Evolutionary conservation across 495 filamentous ascomycete genomes (phyloP), one percentile per base, ranked within the genome.

Genomic region (Bacidia rubella): DNA sequence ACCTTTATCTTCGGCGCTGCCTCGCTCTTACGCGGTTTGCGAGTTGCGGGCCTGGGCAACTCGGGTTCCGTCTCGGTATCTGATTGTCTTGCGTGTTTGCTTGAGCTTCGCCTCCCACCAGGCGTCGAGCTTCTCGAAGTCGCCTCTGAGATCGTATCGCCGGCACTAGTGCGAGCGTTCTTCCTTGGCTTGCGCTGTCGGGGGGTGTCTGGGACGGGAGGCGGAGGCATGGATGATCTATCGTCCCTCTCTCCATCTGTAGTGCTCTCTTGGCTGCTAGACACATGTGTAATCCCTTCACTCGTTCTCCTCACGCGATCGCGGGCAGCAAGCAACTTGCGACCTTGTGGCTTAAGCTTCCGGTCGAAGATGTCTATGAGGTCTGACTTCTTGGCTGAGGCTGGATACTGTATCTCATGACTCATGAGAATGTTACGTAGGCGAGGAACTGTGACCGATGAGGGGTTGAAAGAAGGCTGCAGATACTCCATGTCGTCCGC

Each of bases 401-500:
- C 78, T 0, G 89, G 82, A 66, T 95, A 97, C 11, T 79, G 60
- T 53, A 96, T 71, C 63, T 87, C 82, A 68, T 98, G 83, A 51
- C 79, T 82, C 57, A 97, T 81, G 26, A 98, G 80, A 55, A 96
- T 90, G 20, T 83, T 85, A 43, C 92, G 85, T 51, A 98, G 75
- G 32, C 81, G 81, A 39, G 90, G 86, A 24, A 95, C 79, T 3
- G 87, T 97, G 51, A 96, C 74, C 49, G 78, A 79, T 54, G 71
- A 70, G 23, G 93, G 83, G 62, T 97, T 89, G 66, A 95, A 96
- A 57, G 76, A 85, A 19, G 83, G 69, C 52, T 86, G 76, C 32
- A 97, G 77, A 63, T 96, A 98, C 51, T 90, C 83, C 47, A 82
- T 65, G 53, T 76, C 80, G 59, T 53, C 52, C 15, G 47, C 47